Conservation (phyloP, 164 flowering plant species). For the Dillenia turbinata region DNA sequence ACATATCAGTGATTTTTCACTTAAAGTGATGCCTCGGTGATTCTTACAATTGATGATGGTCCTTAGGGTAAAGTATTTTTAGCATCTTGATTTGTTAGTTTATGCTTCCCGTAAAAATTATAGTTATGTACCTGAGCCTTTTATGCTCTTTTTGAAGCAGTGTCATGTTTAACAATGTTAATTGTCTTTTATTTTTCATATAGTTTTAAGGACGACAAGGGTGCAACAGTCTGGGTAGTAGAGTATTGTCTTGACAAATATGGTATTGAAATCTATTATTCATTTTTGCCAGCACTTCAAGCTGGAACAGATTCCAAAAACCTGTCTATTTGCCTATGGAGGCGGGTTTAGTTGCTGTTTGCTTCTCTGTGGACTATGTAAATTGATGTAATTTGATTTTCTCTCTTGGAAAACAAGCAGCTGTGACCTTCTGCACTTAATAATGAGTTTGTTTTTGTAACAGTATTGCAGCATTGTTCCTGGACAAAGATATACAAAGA, state of each 20-base stretch:
- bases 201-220: slow-evolving; percentile 22
- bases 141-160: neutral
- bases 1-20: too few relatives aligned
- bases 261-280: slow-evolving; percentile 3
- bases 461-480: slow-evolving; percentile 56
- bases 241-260: slow-evolving; percentile 27
- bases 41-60: too few relatives aligned
- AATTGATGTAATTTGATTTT: neutral
- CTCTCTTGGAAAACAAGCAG: neutral
- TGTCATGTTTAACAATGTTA: neutral
- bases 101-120: too few relatives aligned
- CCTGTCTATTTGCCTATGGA: slow-evolving; percentile 31
- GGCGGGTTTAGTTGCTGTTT: slow-evolving; percentile 10
- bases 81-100: too few relatives aligned
- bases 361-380: neutral
- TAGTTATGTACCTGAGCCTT: too few relatives aligned
- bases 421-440: neutral
- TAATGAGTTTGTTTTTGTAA: neutral
- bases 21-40: too few relatives aligned
- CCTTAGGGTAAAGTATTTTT: too few relatives aligned
- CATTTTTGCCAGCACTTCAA: slow-evolving; percentile 27
- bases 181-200: neutral
- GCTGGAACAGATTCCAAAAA: slow-evolving; percentile 23
- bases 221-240: slow-evolving; percentile 12
- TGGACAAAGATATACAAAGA: slow-evolving; percentile 60